These are phyloP conservation scores for Trametopsis cervina DNA, from an alignment of 768 basidiomycete species.

Conservation along the genomic window DNA sequence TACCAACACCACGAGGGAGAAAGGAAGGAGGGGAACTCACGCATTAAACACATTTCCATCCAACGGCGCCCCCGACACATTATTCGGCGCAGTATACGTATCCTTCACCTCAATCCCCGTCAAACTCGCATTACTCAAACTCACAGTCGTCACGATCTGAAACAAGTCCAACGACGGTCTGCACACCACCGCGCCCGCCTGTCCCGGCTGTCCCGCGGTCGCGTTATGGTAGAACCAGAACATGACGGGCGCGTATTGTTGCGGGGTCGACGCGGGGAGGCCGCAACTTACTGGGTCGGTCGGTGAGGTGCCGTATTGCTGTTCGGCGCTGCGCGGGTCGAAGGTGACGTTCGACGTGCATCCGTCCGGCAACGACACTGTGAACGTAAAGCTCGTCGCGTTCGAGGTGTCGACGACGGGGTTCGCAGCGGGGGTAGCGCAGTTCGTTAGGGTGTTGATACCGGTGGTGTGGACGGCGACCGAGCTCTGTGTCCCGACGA, in stretches of 20 bases:
- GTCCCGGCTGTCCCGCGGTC: slow-evolving; percentile 22
- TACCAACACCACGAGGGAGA: background rate
- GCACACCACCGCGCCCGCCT: slow-evolving; percentile 53
- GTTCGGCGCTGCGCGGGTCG: slow-evolving; percentile 28
- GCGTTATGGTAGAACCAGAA: slow-evolving; percentile 55
- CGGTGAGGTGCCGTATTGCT: slow-evolving; percentile 46
- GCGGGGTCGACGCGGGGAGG: slow-evolving; percentile 23
- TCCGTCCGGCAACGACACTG: slow-evolving; percentile 40
- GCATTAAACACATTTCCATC: slow-evolving; percentile 52
- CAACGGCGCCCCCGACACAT: slow-evolving; percentile 41
- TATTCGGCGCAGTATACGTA: slow-evolving; percentile 34
- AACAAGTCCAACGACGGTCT: slow-evolving; percentile 39
- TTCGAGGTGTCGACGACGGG: slow-evolving; percentile 15
- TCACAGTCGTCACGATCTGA: slow-evolving; percentile 35
- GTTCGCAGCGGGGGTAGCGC: slow-evolving; percentile 30
- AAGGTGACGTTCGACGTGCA: slow-evolving; percentile 36
- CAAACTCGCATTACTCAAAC: slow-evolving; percentile 37
- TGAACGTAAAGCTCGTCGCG: slow-evolving; percentile 30
- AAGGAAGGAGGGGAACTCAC: slow-evolving; percentile 26
- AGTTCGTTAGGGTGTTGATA: slow-evolving; percentile 40
- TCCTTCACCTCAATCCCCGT: slow-evolving; percentile 28
- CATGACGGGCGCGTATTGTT: slow-evolving; percentile 48
- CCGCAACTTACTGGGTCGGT: slow-evolving; percentile 25
- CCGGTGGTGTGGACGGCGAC: slow-evolving; percentile 46
- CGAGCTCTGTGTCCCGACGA: slow-evolving; percentile 48